A percentile compares a stretch with the other conserved stretches of the same genome.
These are phyloP conservation scores for Chaetomium cochliodes DNA, from an alignment of 495 filamentous ascomycete species.

Conservation along the genomic window DNA sequence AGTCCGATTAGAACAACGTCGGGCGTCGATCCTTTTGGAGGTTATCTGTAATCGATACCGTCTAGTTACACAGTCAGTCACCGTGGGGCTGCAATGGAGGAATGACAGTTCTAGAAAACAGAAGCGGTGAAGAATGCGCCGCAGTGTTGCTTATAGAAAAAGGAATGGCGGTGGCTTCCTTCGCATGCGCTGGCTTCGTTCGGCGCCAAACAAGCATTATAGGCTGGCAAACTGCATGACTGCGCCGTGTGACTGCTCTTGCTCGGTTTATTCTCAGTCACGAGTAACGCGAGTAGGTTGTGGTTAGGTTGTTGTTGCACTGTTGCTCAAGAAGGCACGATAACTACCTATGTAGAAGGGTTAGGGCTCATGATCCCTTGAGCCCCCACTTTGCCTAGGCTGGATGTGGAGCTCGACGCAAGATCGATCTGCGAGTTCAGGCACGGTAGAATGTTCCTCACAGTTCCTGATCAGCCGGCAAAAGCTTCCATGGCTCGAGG, in stretches of 20 bases:
- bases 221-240: background rate
- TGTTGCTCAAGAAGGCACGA: background rate
- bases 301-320: too few species aligned
- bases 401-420: background rate
- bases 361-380: background rate
- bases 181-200: background rate
- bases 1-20: background rate
- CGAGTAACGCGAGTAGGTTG: too few species aligned
- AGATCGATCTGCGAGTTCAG: conserved; percentile 1
- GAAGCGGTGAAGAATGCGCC: conserved; percentile 7
- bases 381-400: background rate
- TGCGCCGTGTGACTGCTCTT: conserved; percentile 5
- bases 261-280: background rate
- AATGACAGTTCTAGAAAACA: background rate
- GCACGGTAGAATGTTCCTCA: background rate
- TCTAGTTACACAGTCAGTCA: too few species aligned
- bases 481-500: background rate
- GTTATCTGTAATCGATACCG: too few species aligned
- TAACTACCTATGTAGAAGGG: too few species aligned
- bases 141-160: background rate
- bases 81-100: background rate
- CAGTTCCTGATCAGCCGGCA: background rate
- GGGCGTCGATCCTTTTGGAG: background rate
- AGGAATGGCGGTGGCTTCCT: conserved; percentile 11
- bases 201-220: background rate